These are phyloP conservation scores for Candida tropicalis DNA, from an alignment of 1,139 yeast species.

Conservation along the genomic window DNA sequence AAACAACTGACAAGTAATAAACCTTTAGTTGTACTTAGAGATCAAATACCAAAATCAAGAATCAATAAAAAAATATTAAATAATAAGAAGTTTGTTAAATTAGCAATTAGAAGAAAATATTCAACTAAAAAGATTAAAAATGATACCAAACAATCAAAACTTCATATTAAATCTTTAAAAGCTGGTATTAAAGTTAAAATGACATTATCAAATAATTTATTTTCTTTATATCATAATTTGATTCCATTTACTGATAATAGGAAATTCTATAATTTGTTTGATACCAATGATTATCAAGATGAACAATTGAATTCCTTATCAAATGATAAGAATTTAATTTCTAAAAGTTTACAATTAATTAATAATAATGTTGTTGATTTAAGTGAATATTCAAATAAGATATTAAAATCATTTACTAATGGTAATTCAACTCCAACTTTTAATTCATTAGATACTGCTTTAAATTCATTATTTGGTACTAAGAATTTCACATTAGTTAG, in stretches of 20 bases:
- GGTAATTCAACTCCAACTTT: conserved; percentile 35
- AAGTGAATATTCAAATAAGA: conserved; percentile 38
- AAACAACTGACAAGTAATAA: conserved; percentile 2
- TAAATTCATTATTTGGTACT: conserved; percentile 42
- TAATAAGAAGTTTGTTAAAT: conserved; percentile 32
- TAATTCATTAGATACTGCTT: conserved; percentile 50
- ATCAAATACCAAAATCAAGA: conserved; percentile 24
- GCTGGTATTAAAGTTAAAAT: conserved; percentile 54
- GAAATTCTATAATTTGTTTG: conserved; percentile 15
- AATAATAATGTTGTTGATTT: conserved; percentile 40
- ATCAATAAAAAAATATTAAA: conserved; percentile 27
- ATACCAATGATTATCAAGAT: too few relatives aligned
- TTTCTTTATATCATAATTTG: conserved; percentile 45
- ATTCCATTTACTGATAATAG: conserved; percentile 34
- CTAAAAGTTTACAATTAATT: conserved; percentile 36
- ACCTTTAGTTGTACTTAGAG: conserved; percentile 12
- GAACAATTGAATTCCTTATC: background rate
- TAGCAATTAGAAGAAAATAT: conserved; percentile 44
- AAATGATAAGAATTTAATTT: conserved; percentile 17
- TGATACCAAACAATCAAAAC: conserved; percentile 26
- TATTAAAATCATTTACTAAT: conserved; percentile 25
- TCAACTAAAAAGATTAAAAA: conserved; percentile 20
- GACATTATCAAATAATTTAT: conserved; percentile 46
- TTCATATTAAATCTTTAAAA: conserved; percentile 55
- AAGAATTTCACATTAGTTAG: conserved; percentile 49